Evolutionary conservation across 225 moss, liverwort and hornwort species (phyloP).

Genomic region (Neckera pumila): DNA sequence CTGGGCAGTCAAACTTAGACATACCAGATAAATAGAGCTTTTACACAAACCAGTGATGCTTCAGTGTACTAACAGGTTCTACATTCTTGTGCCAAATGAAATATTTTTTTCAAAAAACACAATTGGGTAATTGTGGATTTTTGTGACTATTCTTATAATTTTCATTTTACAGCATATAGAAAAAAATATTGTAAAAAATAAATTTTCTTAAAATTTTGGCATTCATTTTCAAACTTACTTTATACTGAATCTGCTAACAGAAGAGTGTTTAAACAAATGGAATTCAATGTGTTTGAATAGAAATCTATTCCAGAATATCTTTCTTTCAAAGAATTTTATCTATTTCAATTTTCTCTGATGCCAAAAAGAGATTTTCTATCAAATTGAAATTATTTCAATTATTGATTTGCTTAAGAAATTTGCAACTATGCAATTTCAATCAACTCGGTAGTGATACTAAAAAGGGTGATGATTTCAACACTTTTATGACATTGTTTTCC

Average conservation of each 20-base stretch:
- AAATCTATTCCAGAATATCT: fast-evolving
- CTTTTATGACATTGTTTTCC: not conserved
- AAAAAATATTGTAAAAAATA: not conserved
- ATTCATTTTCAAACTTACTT: not conserved
- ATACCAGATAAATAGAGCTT: not conserved
- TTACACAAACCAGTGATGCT: not conserved
- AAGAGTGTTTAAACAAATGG: not conserved
- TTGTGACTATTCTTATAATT: not conserved
- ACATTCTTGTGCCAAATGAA: not conserved
- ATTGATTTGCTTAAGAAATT: not conserved
- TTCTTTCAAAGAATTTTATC: not conserved
- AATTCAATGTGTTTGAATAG: too few relatives aligned
- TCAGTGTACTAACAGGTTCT: not conserved
- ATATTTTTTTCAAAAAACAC: not conserved
- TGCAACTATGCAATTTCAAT: not conserved
- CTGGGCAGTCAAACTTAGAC: not conserved
- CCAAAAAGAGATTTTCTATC: not conserved
- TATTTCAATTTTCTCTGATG: not conserved
- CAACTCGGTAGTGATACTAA: fast-evolving
- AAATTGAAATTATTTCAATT: not conserved
- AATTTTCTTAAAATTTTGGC: not conserved
- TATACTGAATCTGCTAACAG: fast-evolving
- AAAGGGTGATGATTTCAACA: not conserved
- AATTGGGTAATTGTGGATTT: too few relatives aligned
- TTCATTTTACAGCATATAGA: not conserved